Conservation (phyloP, 768 basidiomycete genomes). For the Trametopsis cervina region DNA sequence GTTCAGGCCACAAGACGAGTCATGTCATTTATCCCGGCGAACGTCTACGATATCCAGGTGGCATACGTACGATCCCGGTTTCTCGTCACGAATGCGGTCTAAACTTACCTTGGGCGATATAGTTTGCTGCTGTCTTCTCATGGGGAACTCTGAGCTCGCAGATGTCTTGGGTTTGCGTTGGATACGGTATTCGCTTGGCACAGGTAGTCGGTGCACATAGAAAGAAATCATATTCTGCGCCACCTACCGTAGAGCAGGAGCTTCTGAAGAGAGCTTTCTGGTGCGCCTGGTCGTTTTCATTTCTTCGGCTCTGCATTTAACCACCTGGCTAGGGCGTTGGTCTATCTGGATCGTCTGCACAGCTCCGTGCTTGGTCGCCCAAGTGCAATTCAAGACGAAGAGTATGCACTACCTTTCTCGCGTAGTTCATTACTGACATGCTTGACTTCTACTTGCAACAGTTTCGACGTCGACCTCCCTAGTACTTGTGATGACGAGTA, state of each 20-base stretch:
- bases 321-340: conserved; percentile 35
- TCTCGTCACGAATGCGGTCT: no score
- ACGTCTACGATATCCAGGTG: conserved; percentile 64
- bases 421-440: conserved; percentile 28
- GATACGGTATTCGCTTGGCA: conserved; percentile 38
- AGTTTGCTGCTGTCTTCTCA: conserved; percentile 6
- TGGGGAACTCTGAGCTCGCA: conserved; percentile 8
- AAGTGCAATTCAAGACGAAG: conserved; percentile 65
- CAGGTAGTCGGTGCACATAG: conserved; percentile 75
- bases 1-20: conserved; percentile 49
- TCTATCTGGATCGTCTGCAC: conserved; percentile 37
- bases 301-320: background rate
- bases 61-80: conserved; percentile 37
- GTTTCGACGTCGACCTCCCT: conserved; percentile 66
- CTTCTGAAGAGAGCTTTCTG: conserved; percentile 81
- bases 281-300: conserved; percentile 26
- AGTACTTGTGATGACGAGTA: conserved; percentile 43
- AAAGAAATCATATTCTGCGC: conserved; percentile 43
- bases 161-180: conserved; percentile 19
- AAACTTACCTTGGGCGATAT: no score
- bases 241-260: conserved; percentile 50
- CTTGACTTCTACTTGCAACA: conserved; percentile 44
- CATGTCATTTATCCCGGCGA: conserved; percentile 40
- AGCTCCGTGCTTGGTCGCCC: conserved; percentile 55
- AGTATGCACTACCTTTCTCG: conserved; percentile 39